Base-by-base conservation (phyloP, 2,329 filamentous ascomycete species). In the Trichoderma asperellum region DNA sequence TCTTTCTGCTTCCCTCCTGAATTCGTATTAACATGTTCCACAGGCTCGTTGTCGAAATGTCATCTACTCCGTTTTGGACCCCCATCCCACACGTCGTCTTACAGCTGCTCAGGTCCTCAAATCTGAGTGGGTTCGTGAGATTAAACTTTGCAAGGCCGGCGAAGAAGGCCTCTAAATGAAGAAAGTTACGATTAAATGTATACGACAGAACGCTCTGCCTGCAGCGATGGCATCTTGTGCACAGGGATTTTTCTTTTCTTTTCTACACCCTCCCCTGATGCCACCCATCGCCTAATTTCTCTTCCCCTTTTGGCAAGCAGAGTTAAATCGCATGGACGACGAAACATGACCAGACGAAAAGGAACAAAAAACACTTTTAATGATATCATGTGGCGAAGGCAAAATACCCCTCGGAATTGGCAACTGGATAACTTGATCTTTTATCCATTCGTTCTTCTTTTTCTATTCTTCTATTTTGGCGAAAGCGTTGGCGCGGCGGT, bases 81-180 rank as follows among this genome's bases (percentile, higher is more conserved):
- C 96, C 35, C 97, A 97, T 79, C 94, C 96, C 32, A 88, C 88
- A 69, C 91, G 96, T 73, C 93, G 96, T 75, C 95, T 99, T 78
- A 97, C 94, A 35, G 95, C 96, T 70, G 95, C 94, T 52, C 96
- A 99, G 82, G 93, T 98, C 69, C 89, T 99, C 76, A 97, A 97
- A 81, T 98, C 95, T 5, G 96, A 99, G 83, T 99, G 96, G 96
- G 94, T 96, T 74, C 92, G 96, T 74, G 95, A 97, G 81, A 97
- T 98, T 81, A 97, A 94, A 82, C 87, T 98, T 69, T 99, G 96
- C 84, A 96, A 94, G 81, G 95, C 96, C 71, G 96, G 95, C 74
- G 93, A 98, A 82, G 94, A 98, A 85, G 96, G 96, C 69, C 90
- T 96, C 76, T 97, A 87, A 81, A 74, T 70, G 18, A 53, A 56